Evolutionary conservation across 805 yeast species (phyloP).

Genomic region (Yamadazyma tumulicola): DNA sequence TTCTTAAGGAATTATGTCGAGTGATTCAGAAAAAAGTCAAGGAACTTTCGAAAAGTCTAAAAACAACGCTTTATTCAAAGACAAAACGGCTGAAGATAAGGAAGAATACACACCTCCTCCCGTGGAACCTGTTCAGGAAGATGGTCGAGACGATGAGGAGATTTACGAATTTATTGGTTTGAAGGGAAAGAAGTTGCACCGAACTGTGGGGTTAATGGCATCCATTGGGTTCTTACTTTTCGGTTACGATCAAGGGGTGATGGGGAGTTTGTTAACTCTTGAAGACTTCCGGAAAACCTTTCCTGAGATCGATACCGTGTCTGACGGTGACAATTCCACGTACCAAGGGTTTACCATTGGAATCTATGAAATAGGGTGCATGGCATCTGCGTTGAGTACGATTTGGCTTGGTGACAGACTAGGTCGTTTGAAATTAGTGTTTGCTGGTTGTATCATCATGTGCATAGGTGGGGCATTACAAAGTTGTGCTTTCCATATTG

Average conservation of each 20-base stretch:
- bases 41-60: too few relatives aligned
- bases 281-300: slow-evolving; percentile 40
- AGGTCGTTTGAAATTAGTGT: slow-evolving; percentile 65
- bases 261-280: slow-evolving; percentile 59
- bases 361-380: slow-evolving; percentile 71
- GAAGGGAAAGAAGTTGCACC: slow-evolving; percentile 11
- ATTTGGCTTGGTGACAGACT: slow-evolving; percentile 57
- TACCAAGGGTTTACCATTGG: slow-evolving; percentile 64
- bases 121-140: slow-evolving; percentile 4
- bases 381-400: slow-evolving; percentile 65
- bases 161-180: slow-evolving; percentile 9
- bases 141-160: slow-evolving; percentile 9
- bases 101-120: slow-evolving; percentile 4
- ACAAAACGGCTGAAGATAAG: slow-evolving; percentile 1
- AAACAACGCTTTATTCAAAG: slow-evolving; percentile 6
- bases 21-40: slow-evolving; percentile 9
- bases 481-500: slow-evolving; percentile 49
- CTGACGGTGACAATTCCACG: slow-evolving; percentile 20
- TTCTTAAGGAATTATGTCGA: slow-evolving; percentile 7
- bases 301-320: slow-evolving; percentile 22
- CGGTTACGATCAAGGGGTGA: slow-evolving; percentile 79
- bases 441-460: slow-evolving; percentile 55
- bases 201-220: slow-evolving; percentile 11
- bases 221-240: slow-evolving; percentile 60
- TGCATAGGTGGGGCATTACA: slow-evolving; percentile 64